Percentiles rank a stretch among this genome's conserved stretches.
These are phyloP conservation scores for Neckera pumila DNA, from an alignment of 225 moss, liverwort and hornwort species.

Conservation along the genomic window DNA sequence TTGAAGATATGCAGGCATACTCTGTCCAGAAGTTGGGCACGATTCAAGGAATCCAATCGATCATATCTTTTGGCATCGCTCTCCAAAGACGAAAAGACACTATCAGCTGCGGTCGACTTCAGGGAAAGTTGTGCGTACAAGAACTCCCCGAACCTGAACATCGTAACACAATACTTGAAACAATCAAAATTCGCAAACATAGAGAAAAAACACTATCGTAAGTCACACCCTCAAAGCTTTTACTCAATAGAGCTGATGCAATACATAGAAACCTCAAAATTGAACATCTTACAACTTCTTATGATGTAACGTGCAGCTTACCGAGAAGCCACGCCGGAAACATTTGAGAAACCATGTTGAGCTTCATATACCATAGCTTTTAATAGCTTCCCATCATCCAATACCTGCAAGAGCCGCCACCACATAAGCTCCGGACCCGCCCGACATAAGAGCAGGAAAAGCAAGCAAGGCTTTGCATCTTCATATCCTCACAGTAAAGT, in stretches of 20 bases:
- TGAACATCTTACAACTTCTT: background rate
- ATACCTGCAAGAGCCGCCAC: slow-evolving; percentile 29
- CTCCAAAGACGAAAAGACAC: slow-evolving; percentile 37
- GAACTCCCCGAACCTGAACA: slow-evolving; percentile 90
- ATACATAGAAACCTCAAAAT: background rate
- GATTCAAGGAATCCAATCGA: slow-evolving; percentile 51
- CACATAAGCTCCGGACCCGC: background rate
- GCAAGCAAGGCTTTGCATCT: background rate
- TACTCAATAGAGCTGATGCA: background rate
- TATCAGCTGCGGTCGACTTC: slow-evolving; percentile 27
- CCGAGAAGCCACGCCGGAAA: slow-evolving; percentile 70
- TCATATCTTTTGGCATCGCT: slow-evolving; percentile 54
- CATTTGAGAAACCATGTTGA: slow-evolving; percentile 72
- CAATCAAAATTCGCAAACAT: background rate
- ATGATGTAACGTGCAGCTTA: slow-evolving; percentile 14
- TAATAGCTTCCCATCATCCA: slow-evolving; percentile 61
- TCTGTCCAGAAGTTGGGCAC: slow-evolving; percentile 63
- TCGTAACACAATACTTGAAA: slow-evolving; percentile 7
- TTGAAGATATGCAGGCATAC: slow-evolving; percentile 38
- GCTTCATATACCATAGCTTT: slow-evolving; percentile 92
- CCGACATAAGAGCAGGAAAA: background rate
- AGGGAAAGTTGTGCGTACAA: slow-evolving; percentile 64
- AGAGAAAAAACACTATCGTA: background rate
- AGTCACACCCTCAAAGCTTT: background rate
- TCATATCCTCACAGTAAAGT: background rate